Evolutionary conservation across 495 filamentous ascomycete species (phyloP), one percentile per base, ranked within the genome.

Genomic region (Hyphodiscus hymeniophilus): DNA sequence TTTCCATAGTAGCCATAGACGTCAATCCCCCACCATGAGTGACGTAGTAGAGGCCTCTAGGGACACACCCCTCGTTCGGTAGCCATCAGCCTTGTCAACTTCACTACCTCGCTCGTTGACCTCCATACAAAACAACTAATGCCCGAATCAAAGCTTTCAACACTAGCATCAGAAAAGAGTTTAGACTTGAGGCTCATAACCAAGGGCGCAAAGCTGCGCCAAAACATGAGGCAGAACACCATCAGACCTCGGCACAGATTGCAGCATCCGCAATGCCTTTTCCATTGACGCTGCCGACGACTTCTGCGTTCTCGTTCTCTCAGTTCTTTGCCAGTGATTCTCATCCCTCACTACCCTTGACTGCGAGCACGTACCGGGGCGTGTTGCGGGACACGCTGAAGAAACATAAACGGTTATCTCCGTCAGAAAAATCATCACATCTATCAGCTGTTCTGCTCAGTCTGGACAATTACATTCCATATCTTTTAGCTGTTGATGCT

Each of bases 271-370:
- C 49, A 26, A 95, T 95, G 90, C 88, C 91, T 35, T 95, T 82
- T 63, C 80, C 82, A 16, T 94, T 90, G 58, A 69, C 73, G 26
- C 76, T 95, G 31, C 86, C 89, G 2, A 95, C 89, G 17, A 94
- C 89, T 18, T 92, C 87, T 2, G 72, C 79, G 35, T 78, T 90
- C 55, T 82, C 82, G 31, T 91, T 94, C 61, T 80, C 85, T 7
- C 68, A 78, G 16, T 81, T 72, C 66, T 79, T 90, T 58, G 69
- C 61, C 44, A 84, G 79, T 45, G 71, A 76, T 42, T 84, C 84
- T 2, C 90, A 94, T 60, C 88, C 90, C 6, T 90, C 90, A 0
- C 75, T 95, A 10, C 86, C 87, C 8, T 73, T 87, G 42, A 72
- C 78, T 17, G 79, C 85, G 2, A 85, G 86, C 34, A 88, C 85